These are phyloP conservation scores for Saitozyma podzolica DNA, from an alignment of 768 basidiomycete genomes.

Conservation along the genomic window DNA sequence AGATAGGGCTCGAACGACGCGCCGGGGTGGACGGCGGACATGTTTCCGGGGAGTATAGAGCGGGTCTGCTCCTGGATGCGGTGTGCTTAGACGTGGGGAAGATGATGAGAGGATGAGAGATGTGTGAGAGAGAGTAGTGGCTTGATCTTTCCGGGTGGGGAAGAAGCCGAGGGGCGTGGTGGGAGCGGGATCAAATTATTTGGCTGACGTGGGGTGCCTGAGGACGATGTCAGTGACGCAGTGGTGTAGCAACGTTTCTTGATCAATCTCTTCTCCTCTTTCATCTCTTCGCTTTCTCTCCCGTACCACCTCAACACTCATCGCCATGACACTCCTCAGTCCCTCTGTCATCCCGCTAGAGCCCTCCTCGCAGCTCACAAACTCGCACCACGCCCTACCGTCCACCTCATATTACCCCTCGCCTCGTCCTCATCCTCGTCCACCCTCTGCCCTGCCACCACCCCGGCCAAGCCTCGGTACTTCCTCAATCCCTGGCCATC, in stretches of 20 bases:
- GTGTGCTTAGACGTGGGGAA: too few species aligned
- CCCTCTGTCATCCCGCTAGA: not conserved
- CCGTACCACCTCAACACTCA: constrained; percentile 3
- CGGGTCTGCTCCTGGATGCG: too few species aligned
- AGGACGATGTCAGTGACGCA: too few species aligned
- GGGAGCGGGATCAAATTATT: not conserved
- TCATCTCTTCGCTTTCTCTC: constrained; percentile 1
- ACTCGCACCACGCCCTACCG: constrained; percentile 10
- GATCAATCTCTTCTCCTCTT: not conserved
- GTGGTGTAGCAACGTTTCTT: too few species aligned
- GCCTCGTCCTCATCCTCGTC: too few species aligned
- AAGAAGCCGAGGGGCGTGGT: not conserved
- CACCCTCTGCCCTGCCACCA: too few species aligned
- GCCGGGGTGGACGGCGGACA: not conserved
- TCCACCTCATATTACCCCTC: constrained; percentile 7
- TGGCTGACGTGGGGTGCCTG: too few species aligned
- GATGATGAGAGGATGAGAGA: not conserved
- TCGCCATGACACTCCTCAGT: not conserved
- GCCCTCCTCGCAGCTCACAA: not conserved
- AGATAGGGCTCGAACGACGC: constrained; percentile 26
- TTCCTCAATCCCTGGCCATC: constrained; percentile 52
- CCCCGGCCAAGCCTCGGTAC: constrained; percentile 24
- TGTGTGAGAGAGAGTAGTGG: not conserved
- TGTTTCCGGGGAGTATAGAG: too few species aligned
- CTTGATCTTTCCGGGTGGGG: not conserved